Evolutionary conservation across 768 basidiomycete species (phyloP), one percentile per base, ranked within the genome.

Genomic region (Peribolospora kevripleyi): DNA sequence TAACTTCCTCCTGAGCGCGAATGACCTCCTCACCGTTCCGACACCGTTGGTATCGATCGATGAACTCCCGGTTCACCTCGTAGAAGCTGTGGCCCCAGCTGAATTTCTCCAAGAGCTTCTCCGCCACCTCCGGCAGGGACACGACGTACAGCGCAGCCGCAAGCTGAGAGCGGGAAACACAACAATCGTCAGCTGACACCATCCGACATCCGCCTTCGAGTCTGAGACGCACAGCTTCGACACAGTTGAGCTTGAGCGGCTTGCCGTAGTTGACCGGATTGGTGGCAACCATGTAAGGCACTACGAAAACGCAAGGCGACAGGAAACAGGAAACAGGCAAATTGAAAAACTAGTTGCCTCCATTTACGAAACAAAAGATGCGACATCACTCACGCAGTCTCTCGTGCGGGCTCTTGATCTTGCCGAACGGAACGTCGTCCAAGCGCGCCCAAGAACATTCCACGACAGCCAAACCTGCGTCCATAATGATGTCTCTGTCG

Each of bases 191-290:
- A 25, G 25, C 25, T 25, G 25, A 25, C 25, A 25, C 25, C 25
- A 25, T 25, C 25, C 25, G 25, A 25, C 25, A 25, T 25, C 25
- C 25, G 25, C 25, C 25, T 25, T 25, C 25, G 25, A 25, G 25
- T 25, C 1, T 25, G 25, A 25, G 25, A 25, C 25, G 25, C 25
- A 25, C 25, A 25, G 85, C 84, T 67, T 91, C 88, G 39, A 84
- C 90, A 59, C 91, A 95, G 62, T 91, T 95, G 46, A 98, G 71
- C 51, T 81, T 73, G 87, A 88, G 95, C 0, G 93, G 93, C 66
- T 86, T 88, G 7, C 93, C 93, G 61, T 97, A 98, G 68, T 98
- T 98, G 7, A 87, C 87, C 0, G 91, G 88, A 66, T 98, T 98
- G 0, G 87, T 82, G 0, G 93, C 93, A 48, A 97, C 67, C 14